A percentile compares a stretch with the other conserved stretches of the same genome.
These are phyloP conservation scores for Neurospora sp. DNA, from an alignment of 495 filamentous ascomycete genomes.

Conservation along the genomic window DNA sequence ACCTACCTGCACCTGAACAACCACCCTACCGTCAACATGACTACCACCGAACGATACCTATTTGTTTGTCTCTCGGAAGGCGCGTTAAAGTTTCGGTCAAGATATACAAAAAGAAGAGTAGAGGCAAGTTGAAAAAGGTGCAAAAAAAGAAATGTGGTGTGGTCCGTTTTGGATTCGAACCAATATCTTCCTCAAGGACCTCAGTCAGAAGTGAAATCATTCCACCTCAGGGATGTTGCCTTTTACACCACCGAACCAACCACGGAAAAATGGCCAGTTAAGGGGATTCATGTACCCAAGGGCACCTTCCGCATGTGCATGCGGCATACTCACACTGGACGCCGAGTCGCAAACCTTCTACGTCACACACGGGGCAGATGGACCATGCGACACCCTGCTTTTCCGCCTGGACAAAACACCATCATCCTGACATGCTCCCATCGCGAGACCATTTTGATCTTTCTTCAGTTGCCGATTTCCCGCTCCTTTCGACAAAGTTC, in stretches of 20 bases:
- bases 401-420: not conserved
- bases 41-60: not conserved
- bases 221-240: not conserved
- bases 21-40: not conserved
- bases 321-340: not conserved
- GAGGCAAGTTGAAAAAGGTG: not conserved
- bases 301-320: not conserved
- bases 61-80: not conserved
- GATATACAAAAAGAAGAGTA: rapidly evolving
- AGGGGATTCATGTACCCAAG: not conserved
- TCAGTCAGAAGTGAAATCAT: not conserved
- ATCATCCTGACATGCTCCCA: not conserved
- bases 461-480: not conserved
- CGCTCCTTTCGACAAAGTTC: not conserved
- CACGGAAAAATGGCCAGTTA: not conserved
- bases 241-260: not conserved
- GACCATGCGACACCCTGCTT: not conserved
- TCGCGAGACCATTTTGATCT: not conserved
- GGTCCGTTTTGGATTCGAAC: not conserved
- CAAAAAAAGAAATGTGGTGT: not conserved
- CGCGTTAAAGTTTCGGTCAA: not conserved
- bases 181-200: not conserved
- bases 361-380: not conserved
- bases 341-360: not conserved
- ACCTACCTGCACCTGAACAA: not conserved